Base-by-base conservation (phyloP, 768 basidiomycete species). In the Boletales sp. region DNA sequence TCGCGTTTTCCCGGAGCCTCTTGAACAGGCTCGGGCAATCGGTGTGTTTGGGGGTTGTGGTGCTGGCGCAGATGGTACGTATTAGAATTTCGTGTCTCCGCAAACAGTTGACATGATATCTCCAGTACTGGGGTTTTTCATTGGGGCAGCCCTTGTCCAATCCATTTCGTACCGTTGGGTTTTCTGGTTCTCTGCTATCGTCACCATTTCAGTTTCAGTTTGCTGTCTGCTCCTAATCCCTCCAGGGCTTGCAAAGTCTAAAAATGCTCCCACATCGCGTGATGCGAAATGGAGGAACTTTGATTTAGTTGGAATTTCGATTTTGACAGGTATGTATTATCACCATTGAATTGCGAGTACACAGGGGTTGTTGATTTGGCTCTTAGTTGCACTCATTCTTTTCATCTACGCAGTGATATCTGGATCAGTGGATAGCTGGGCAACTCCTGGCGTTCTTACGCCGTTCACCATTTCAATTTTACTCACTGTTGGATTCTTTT, bases 341-440 rank as follows among this genome's bases (percentile, higher is more conserved):
- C 36, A 13, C 54, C 19, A 15, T 5, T 36, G 13, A 32, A 13
- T 12, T 18, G 10, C 10, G 13, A 0, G 10, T 8, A 18, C 21
- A 14, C 1, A 38, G 3, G 25, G 6, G 25, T 28, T 35, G 11
- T 44, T 59, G 4, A 59, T 41, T 34, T 14, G 28, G 4, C 21
- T 2, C 3, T 15, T 50, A 74, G 72, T 55, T 25, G 63, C 72
- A 19, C 50, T 74, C 46, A 60, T 74, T 42, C 53, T 75, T 30
- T 72, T 74, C 46, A 70, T 75, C 4, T 75, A 74, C 41, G 69
- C 74, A 2, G 58, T 75, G n/a, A 77, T 73, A 0, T 70, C 72
- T 31, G 79, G 77, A 19, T 73, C 82, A 8, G 69, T 70, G 15
- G 62, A 61, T 43, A 79, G 81, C 18, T 83, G 82, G 82, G 61